Evolutionary conservation across 2,329 filamentous ascomycete genomes (phyloP), one percentile per base, ranked within the genome.

Genomic region (Teratosphaeria pseudoeucalypti): DNA sequence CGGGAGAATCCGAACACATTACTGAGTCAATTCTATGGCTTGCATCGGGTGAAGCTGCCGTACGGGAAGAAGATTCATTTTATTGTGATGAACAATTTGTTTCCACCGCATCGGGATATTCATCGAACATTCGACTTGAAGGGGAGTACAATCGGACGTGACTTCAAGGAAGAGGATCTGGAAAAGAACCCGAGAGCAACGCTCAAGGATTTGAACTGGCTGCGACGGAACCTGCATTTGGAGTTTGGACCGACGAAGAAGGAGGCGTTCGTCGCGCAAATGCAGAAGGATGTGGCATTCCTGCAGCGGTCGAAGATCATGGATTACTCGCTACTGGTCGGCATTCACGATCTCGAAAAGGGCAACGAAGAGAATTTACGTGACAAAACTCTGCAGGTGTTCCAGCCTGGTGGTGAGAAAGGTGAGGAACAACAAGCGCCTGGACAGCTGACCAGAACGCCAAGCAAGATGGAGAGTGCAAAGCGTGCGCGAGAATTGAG

Each of bases 21-120:
- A 29, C 86, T 99, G 56, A 97, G 92, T 23, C 94, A 99, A 70
- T 99, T 99, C 72, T 99, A 97, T 71, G 94, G 94, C 55, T 81
- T 99, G 19, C 94, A 99, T 75, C 86, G 94, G 62, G 94, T 99
- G 69, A 99, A 99, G 81, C 95, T 96, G 79, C 91, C 92, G 0
- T 97, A 96, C 72, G 94, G 94, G 63, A 88, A 92, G 71, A 99
- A 99, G 78, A 96, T 97, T 58, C 94, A 99, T 75, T 99, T 99
- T 68, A 94, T 99, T 61, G 92, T 99, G 72, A 99, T 99, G 94
- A 99, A 99, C 79, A 99, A 99, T 74, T 82, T 99, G 16, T 99
- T 99, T 71, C 94, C 94, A 12, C 92, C 94, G 6, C 94, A 99
- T 76, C 85, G 92, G 66, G 94, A 99, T 73, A 97, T 99, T 62